phyloP scores from a whole-genome alignment of 305 asterid genomes.

The Fraxinus dipetala region DNA sequence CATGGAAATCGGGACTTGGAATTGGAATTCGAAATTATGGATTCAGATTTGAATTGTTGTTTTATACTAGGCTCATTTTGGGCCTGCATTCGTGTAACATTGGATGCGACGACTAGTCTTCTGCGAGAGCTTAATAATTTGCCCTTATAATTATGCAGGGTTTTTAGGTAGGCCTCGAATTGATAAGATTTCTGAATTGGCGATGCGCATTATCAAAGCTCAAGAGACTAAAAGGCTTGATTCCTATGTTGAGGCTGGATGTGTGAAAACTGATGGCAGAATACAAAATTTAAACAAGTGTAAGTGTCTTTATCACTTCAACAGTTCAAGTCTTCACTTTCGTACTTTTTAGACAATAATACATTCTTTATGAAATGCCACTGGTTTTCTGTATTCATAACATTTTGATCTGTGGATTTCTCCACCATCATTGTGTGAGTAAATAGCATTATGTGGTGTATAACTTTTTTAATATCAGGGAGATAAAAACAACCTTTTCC shows the following conservation, averaged over 20 bases:
- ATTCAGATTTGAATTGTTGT: background rate
- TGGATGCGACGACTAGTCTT: background rate
- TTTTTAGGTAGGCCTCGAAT: slow-evolving; percentile 47
- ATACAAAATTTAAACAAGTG: slow-evolving; percentile 57
- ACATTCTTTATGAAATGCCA: background rate
- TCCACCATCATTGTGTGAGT: background rate
- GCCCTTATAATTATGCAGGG: slow-evolving; percentile 34
- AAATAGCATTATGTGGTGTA: background rate
- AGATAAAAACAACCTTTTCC: background rate
- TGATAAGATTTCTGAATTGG: slow-evolving; percentile 41
- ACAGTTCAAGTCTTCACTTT: background rate
- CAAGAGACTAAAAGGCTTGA: slow-evolving; percentile 55
- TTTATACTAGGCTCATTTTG: background rate
- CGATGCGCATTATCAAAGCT: slow-evolving; percentile 46
- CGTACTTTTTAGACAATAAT: background rate
- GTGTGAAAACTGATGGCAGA: slow-evolving; percentile 43
- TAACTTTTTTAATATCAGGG: background rate
- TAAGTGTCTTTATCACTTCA: slow-evolving; percentile 35
- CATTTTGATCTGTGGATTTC: slow-evolving; percentile 11
- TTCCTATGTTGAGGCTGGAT: slow-evolving; percentile 68
- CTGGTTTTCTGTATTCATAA: background rate
- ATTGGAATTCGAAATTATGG: background rate
- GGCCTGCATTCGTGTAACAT: background rate
- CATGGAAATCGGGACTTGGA: background rate
- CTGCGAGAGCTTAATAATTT: background rate